Evolutionary conservation across 345 rosid species (phyloP), one percentile per base, ranked within the genome.

Genomic region (Gossypium thurberi): DNA sequence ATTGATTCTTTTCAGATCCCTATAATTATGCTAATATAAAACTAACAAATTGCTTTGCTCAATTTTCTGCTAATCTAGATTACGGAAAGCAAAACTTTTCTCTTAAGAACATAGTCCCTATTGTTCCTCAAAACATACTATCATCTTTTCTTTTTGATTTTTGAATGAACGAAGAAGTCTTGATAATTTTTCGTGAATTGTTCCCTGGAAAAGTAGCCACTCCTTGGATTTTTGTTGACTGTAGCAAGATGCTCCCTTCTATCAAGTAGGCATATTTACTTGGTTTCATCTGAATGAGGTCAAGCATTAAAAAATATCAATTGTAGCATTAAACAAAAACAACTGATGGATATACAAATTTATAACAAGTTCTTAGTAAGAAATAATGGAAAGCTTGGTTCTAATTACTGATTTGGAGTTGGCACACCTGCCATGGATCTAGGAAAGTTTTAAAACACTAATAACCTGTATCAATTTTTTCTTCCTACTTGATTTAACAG

Each of bases 401-500:
- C 14, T 68, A 26, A 26, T 48, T 9, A 21, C 18, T 67, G 71
- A 26, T 68, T 26, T 3, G n/a, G 23, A 17, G 23, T 50, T 9
- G 56, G 57, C 17, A 67, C 21, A 23, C 57, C 71, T 65, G 23
- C 10, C 18, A 46, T 21, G 65, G 74, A 71, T 40, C 23, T 59
- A 20, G 5, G 8, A 44, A 21, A 46, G 1, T 53, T 20, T 40
- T 70, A 3, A 52, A 67, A 47, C 42, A 25, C 47, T 47, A 47
- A 66, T 47, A 26, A 11, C 18, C 47, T 18, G 4, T 40, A 18
- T 55, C n/a, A 10, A 18, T 40, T 71, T 53, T 71, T 23, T 33
- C 7, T 53, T 61, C 66, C 56, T 62, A n/a, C 70, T 58, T 65
- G 46, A 23, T 23, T 76, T 74, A n/a, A 25, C 63, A 13, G 18